These are phyloP conservation scores for Trichophyton schoenleinii DNA, from an alignment of 2,329 filamentous ascomycete genomes.

Conservation along the genomic window DNA sequence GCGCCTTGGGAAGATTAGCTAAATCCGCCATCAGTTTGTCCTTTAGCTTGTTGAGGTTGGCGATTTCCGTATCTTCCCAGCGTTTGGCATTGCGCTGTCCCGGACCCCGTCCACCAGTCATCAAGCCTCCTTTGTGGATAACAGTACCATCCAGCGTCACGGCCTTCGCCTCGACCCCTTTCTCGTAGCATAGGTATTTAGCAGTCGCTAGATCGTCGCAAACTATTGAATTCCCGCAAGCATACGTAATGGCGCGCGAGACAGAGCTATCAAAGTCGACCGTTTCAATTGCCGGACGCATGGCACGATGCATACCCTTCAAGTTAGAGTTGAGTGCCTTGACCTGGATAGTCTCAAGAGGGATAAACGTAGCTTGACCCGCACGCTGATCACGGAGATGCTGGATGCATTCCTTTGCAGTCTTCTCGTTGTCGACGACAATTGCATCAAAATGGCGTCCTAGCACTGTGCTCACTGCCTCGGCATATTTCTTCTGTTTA, in stretches of 20 bases:
- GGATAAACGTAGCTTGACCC: slow-evolving; percentile 84
- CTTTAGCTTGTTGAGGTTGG: slow-evolving; percentile 64
- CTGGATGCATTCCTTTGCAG: slow-evolving; percentile 83
- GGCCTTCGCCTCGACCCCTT: slow-evolving; percentile 77
- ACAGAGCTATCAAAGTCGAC: slow-evolving; percentile 84
- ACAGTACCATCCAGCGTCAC: slow-evolving; percentile 92
- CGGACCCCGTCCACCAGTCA: slow-evolving; percentile 84
- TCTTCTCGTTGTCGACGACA: slow-evolving; percentile 89
- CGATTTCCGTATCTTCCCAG: slow-evolving; percentile 82
- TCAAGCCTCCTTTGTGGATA: slow-evolving; percentile 89
- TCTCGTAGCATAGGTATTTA: slow-evolving; percentile 78
- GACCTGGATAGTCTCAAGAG: slow-evolving; percentile 93
- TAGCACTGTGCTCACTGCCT: slow-evolving; percentile 82
- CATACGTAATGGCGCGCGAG: slow-evolving; percentile 86
- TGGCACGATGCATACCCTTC: slow-evolving; percentile 73
- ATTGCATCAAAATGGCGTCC: slow-evolving; percentile 90
- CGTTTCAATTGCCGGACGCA: slow-evolving; percentile 82
- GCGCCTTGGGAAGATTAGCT: slow-evolving; percentile 63
- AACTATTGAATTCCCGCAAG: slow-evolving; percentile 87
- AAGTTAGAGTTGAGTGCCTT: slow-evolving; percentile 79
- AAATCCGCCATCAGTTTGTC: slow-evolving; percentile 68
- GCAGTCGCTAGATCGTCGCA: slow-evolving; percentile 80
- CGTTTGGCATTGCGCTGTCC: slow-evolving; percentile 63
- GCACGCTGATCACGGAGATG: slow-evolving; percentile 85
- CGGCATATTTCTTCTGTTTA: slow-evolving; percentile 93